phyloP scores from a whole-genome alignment of 1,284 basidiomycete genomes.

The Moniliophthora roreri region DNA sequence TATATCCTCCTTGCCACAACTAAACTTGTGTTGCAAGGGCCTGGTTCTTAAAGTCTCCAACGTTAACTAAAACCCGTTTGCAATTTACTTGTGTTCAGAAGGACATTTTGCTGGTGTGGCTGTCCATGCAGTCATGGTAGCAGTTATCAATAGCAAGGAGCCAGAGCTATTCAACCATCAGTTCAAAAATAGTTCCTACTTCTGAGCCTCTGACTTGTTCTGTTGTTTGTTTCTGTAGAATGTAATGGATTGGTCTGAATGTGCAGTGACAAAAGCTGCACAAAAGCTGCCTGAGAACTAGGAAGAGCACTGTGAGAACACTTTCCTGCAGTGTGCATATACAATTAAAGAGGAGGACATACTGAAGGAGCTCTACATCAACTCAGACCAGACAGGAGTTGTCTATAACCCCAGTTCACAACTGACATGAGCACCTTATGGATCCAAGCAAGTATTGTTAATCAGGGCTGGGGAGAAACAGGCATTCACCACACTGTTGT shows the following conservation, averaged over 20 bases:
- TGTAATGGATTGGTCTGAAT: slow-evolving; percentile 21
- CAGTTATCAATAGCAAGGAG: slow-evolving; percentile 17
- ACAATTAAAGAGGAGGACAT: slow-evolving; percentile 30
- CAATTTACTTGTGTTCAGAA: no score
- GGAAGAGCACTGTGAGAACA: slow-evolving; percentile 23
- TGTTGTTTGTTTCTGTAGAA: slow-evolving; percentile 22
- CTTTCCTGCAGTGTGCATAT: slow-evolving; percentile 24
- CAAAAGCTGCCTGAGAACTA: slow-evolving; percentile 33
- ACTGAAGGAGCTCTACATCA: slow-evolving; percentile 27
- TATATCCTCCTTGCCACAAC: no score
- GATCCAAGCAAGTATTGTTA: slow-evolving; percentile 30
- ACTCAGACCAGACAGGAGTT: slow-evolving; percentile 38
- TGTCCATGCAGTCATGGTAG: slow-evolving; percentile 25
- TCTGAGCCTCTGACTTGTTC: slow-evolving; percentile 28
- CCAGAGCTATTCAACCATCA: slow-evolving; percentile 20
- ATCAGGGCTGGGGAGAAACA: slow-evolving; percentile 34
- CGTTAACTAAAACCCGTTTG: no score
- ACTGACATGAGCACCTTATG: slow-evolving; percentile 28
- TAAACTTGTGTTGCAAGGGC: no score
- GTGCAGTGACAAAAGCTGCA: slow-evolving; percentile 28
- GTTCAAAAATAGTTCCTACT: slow-evolving; percentile 22
- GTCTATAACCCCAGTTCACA: slow-evolving; percentile 25
- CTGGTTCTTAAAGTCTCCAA: no score
- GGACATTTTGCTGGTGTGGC: no score
- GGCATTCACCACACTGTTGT: slow-evolving; percentile 33